These are phyloP conservation scores for Boeremia lycopersici DNA, from an alignment of 2,329 filamentous ascomycete genomes.

Conservation along the genomic window DNA sequence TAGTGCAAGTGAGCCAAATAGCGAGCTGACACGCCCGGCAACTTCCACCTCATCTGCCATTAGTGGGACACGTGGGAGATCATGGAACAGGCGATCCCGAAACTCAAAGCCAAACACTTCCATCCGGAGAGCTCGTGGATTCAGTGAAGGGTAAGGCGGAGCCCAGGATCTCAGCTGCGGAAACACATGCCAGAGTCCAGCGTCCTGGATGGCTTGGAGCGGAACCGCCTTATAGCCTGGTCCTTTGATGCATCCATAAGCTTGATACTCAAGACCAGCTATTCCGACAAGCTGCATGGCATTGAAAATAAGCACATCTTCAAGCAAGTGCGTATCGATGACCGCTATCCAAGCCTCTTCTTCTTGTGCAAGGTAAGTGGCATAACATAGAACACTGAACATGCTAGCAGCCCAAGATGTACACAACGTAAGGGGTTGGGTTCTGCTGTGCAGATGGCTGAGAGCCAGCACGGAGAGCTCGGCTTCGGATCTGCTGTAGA, in stretches of 20 bases:
- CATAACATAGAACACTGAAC: slow-evolving; percentile 8
- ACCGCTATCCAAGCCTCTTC: slow-evolving; percentile 1
- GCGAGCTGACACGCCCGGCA: neutral
- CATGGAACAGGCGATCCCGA: neutral
- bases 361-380: neutral
- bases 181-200: neutral
- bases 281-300: neutral
- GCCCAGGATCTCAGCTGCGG: neutral
- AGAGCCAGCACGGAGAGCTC: neutral
- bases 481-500: slow-evolving; percentile 1
- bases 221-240: slow-evolving; percentile 1
- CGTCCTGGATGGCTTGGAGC: neutral
- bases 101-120: neutral
- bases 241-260: slow-evolving; percentile 6
- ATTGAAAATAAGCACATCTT: slow-evolving; percentile 12
- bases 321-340: slow-evolving; percentile 5
- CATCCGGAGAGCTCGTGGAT: neutral
- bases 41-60: neutral
- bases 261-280: slow-evolving; percentile 3
- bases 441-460: neutral
- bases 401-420: slow-evolving; percentile 15
- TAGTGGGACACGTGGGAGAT: neutral
- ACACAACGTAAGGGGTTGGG: neutral
- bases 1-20: neutral
- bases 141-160: neutral